Percentiles rank a stretch among this genome's conserved stretches.
phyloP scores from a whole-genome alignment of 345 rosid species.

The Eucalyptus sideroxylon region DNA sequence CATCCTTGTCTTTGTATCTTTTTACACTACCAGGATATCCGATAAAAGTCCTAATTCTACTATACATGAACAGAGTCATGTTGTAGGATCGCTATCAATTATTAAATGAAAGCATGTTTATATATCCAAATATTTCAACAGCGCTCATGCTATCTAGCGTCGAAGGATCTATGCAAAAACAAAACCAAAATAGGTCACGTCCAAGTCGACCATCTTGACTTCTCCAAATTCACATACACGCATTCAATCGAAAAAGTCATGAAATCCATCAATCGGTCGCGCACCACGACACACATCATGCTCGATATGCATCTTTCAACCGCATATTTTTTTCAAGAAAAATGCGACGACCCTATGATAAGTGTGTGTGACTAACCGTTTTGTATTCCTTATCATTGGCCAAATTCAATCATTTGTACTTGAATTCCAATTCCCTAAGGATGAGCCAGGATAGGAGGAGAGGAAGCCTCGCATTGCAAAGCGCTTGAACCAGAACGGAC shows the following conservation, averaged over 20 bases:
- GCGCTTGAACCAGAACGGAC: neutral
- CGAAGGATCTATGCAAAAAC: rapidly evolving
- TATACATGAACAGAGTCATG: neutral
- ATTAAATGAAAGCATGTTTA: neutral
- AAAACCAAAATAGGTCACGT: neutral
- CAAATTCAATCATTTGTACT: neutral
- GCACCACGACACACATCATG: neutral
- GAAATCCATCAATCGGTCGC: neutral
- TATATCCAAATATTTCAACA: neutral
- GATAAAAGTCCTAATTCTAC: neutral
- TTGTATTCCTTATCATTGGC: neutral
- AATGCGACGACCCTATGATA: neutral
- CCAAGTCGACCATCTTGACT: neutral
- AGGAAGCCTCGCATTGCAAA: neutral
- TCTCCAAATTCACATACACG: neutral
- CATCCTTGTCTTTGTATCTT: neutral
- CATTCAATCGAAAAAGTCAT: neutral
- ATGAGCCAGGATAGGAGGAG: neutral
- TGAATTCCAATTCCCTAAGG: neutral
- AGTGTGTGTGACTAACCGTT: neutral
- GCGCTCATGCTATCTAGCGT: rapidly evolving
- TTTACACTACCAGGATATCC: neutral
- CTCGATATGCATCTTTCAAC: rapidly evolving
- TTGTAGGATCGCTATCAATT: rapidly evolving
- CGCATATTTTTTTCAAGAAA: neutral